Evolutionary conservation across 345 rosid genomes (phyloP).

Genomic region (Garcia nutans): DNA sequence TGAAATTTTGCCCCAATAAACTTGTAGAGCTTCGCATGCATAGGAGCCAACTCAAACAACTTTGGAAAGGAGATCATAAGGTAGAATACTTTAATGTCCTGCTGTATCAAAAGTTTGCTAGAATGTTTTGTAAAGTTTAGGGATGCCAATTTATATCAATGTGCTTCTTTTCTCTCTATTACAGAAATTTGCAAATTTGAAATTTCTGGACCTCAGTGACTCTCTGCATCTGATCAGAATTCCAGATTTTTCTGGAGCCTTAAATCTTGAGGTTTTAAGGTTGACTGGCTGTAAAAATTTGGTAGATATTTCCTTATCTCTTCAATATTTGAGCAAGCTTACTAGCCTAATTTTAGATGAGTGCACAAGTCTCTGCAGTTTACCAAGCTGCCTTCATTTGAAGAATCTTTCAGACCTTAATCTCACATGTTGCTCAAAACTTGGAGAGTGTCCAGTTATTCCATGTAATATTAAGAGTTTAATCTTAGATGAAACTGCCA

Average conservation of each 20-base stretch:
- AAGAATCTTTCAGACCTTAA: background rate
- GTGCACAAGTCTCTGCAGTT: background rate
- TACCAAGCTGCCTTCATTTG: slow-evolving; percentile 1
- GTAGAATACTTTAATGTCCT: background rate
- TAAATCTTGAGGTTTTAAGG: background rate
- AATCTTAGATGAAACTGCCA: background rate
- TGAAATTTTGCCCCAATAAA: background rate
- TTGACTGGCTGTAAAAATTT: background rate
- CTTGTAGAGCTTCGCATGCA: background rate
- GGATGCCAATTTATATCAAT: too few relatives aligned
- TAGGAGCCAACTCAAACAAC: background rate
- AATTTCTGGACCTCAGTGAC: background rate
- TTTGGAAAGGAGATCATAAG: background rate
- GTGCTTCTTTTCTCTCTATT: too few relatives aligned
- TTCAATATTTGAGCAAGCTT: background rate
- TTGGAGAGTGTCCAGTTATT: background rate
- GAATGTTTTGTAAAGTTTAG: too few relatives aligned
- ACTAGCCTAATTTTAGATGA: background rate
- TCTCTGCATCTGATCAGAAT: background rate
- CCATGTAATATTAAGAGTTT: background rate
- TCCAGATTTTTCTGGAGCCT: background rate
- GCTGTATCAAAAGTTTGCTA: too few relatives aligned
- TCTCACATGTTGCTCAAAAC: background rate
- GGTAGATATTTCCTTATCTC: background rate
- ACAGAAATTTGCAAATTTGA: background rate